Evolutionary conservation across 2,329 filamentous ascomycete species (phyloP).

Genomic region (Stagonosporopsis tanaceti): DNA sequence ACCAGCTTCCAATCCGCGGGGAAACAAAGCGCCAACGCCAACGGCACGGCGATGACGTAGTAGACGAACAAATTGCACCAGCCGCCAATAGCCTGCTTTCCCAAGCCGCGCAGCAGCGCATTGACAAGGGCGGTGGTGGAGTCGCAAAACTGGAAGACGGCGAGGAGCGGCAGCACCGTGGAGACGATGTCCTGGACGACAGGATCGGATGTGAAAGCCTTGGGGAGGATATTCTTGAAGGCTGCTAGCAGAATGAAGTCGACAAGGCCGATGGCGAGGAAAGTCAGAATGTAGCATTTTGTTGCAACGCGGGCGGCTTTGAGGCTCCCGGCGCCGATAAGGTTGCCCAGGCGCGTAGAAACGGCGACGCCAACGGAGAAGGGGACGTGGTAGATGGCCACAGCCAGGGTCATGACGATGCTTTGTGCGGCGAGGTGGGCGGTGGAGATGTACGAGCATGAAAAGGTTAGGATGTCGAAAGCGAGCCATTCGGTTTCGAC

Average conservation of each 20-base stretch:
- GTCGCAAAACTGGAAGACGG: slow-evolving; percentile 51
- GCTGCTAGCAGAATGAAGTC: slow-evolving; percentile 45
- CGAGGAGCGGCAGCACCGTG: slow-evolving; percentile 46
- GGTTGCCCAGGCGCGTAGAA: slow-evolving; percentile 50
- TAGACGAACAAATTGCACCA: slow-evolving; percentile 51
- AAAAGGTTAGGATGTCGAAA: slow-evolving; percentile 67
- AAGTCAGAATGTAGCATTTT: slow-evolving; percentile 42
- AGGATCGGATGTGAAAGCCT: slow-evolving; percentile 46
- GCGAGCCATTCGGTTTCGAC: slow-evolving; percentile 71
- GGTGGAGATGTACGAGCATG: slow-evolving; percentile 79
- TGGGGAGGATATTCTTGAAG: slow-evolving; percentile 42
- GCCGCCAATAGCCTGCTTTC: slow-evolving; percentile 50
- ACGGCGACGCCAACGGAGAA: slow-evolving; percentile 52
- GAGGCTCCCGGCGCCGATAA: slow-evolving; percentile 50
- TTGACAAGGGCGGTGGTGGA: slow-evolving; percentile 49
- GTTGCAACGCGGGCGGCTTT: slow-evolving; percentile 45
- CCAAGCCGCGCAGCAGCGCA: slow-evolving; percentile 48
- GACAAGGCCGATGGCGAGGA: slow-evolving; percentile 46
- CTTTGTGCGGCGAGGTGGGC: slow-evolving; percentile 82
- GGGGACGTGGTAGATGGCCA: slow-evolving; percentile 52
- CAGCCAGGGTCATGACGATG: slow-evolving; percentile 46
- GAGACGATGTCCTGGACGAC: slow-evolving; percentile 46
- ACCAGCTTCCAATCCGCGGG: slow-evolving; percentile 44
- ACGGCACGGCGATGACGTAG: slow-evolving; percentile 49
- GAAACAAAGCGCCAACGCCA: slow-evolving; percentile 49